Conservation (phyloP, 176 grass and related monocot species). For the Bothriochloa decipiens region DNA sequence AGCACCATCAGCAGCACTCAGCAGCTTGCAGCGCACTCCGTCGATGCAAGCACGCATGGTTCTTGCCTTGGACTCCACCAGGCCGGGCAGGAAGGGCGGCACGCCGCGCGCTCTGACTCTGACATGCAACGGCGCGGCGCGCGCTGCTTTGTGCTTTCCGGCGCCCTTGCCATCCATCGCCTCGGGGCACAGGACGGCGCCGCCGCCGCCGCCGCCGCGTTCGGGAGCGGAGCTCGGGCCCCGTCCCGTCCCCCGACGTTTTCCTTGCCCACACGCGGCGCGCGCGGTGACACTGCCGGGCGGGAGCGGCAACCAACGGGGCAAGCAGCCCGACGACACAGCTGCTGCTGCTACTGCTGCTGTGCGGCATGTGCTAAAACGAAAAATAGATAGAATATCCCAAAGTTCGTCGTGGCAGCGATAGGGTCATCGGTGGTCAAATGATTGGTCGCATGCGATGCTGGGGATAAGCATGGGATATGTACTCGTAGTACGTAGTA, state of each 20-base stretch:
- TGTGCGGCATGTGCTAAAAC: background rate
- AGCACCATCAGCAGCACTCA: background rate
- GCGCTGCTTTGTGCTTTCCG: background rate
- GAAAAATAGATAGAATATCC: background rate
- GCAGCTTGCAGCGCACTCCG: background rate
- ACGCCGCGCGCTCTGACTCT: background rate
- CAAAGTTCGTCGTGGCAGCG: background rate
- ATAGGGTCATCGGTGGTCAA: background rate
- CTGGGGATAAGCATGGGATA: too few relatives aligned
- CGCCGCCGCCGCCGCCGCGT: too few relatives aligned
- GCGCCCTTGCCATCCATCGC: background rate
- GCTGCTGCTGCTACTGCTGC: background rate
- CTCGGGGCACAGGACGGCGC: background rate
- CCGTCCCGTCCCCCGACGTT: background rate
- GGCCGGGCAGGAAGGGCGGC: background rate
- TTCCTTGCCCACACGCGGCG: conserved; percentile 15
- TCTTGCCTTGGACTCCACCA: conserved; percentile 37
- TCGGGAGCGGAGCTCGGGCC: background rate
- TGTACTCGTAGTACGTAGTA: too few relatives aligned
- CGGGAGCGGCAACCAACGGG: background rate
- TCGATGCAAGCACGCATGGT: background rate
- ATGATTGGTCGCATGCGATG: background rate
- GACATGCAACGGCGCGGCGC: background rate
- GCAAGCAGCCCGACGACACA: background rate
- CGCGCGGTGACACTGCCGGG: background rate